Percentiles rank a stretch among this genome's conserved stretches.
These are phyloP conservation scores for Chlamydomonas sp. DNA, from an alignment of 139 green algal species.

Conservation along the genomic window DNA sequence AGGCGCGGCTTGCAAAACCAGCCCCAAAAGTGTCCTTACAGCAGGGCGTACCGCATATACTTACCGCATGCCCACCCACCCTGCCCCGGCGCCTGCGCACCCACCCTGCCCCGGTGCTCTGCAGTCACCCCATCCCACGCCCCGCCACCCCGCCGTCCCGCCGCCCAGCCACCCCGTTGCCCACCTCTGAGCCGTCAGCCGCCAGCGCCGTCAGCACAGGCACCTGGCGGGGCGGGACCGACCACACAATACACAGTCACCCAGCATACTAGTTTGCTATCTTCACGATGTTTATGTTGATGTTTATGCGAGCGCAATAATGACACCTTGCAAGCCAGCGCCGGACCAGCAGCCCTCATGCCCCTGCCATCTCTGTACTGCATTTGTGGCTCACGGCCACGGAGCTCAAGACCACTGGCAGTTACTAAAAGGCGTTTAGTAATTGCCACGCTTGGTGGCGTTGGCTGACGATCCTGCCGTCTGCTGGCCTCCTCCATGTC, in stretches of 20 bases:
- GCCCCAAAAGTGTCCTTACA: not conserved
- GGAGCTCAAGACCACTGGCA: too few relatives aligned
- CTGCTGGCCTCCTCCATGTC: too few relatives aligned
- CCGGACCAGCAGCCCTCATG: not conserved
- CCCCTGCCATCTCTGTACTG: not conserved
- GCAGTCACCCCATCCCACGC: too few relatives aligned
- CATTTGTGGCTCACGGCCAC: not conserved
- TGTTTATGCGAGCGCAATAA: too few relatives aligned
- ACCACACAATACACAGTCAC: not conserved
- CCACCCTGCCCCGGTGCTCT: too few relatives aligned
- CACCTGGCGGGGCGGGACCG: not conserved
- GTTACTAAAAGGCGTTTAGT: too few relatives aligned
- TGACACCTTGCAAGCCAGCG: too few relatives aligned
- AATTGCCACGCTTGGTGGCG: too few relatives aligned
- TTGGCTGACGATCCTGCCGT: too few relatives aligned
- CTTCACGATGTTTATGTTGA: not conserved
- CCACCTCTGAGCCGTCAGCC: not conserved
- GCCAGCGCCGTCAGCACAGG: constrained; percentile 2
- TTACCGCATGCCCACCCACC: too few relatives aligned
- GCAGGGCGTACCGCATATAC: not conserved
- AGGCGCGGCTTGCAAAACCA: not conserved
- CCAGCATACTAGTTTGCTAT: not conserved
- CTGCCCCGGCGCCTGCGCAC: too few relatives aligned
- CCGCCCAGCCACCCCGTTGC: not conserved
- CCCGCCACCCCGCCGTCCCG: not conserved